phyloP scores from a whole-genome alignment of 495 filamentous ascomycete genomes.

The Aspergillus bridgeri region DNA sequence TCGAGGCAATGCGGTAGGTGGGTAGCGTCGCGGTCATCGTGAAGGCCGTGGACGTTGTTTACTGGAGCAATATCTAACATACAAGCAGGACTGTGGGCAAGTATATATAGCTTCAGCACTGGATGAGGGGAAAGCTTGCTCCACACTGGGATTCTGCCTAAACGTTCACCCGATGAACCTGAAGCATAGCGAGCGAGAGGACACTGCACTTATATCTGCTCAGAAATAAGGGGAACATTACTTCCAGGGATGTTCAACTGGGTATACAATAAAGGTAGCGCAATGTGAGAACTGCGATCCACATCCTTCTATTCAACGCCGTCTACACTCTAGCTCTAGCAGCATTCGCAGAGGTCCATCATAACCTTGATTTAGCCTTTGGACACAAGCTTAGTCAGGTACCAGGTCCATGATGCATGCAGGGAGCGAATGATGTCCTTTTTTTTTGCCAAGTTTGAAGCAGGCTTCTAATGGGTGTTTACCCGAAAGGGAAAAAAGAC shows the following conservation, averaged over 20 bases:
- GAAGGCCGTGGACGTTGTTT: neutral
- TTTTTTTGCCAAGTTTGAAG: neutral
- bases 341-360: neutral
- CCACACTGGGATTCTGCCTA: neutral
- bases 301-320: too few relatives aligned
- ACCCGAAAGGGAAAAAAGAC: neutral
- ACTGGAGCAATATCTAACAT: too few relatives aligned
- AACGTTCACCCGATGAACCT: neutral
- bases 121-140: neutral
- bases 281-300: neutral
- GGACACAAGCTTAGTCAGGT: neutral
- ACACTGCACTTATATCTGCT: too few relatives aligned
- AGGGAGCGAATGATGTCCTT: neutral
- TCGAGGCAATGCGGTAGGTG: conserved; percentile 46
- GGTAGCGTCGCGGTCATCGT: conserved; percentile 6
- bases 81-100: too few relatives aligned
- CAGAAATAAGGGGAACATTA: neutral
- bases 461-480: neutral
- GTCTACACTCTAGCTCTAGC: neutral
- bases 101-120: neutral
- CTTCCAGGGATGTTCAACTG: neutral
- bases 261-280: neutral
- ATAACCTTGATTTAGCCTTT: neutral
- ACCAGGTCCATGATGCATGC: neutral
- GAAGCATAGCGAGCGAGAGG: too few relatives aligned